Evolutionary conservation across 345 rosid genomes (phyloP), one percentile per base, ranked within the genome.

Genomic region (Limnanthes douglasii): DNA sequence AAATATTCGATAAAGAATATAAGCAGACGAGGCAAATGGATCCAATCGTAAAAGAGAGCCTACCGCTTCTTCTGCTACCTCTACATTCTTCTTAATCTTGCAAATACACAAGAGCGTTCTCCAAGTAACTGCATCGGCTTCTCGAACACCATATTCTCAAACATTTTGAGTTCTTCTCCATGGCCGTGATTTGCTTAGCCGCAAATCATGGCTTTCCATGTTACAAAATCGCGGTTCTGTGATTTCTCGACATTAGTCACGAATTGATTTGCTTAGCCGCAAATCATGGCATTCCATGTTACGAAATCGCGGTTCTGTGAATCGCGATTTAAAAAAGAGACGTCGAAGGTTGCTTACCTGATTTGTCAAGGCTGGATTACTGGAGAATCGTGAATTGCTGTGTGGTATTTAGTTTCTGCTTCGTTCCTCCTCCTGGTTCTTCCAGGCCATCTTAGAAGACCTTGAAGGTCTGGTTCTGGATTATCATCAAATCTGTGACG

Each of bases 181-280:
- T 40, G 78, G 17, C 97, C 98, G 41, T 84, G 95, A 16, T 90
- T 75, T 12, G 98, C 75, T 39, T 69, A 90, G 25, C 93, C 92
- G 18, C 82, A 68, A 38, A 90, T 72, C 95, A 90, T 70, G 37
- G 83, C 81, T 34, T 84, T 90, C 98, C 98, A 84, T 24, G 93
- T 79, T 50, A 79, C 92, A 17, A 70, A 80, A 39, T 84, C 95
- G 48, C 70, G 56, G 13, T 56, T 54, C 21, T 35, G 54, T 8
- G 98, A 59, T 65, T 64, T 83, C 31, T 76, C 82, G 41, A 90
- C 57, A 68, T 62, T 18, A 70, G 45, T 41, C 34, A 39, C 5
- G n/a, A n/a, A n/a, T n/a, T n/a, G n/a, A n/a, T n/a, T n/a, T n/a
- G n/a, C n/a, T n/a, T n/a, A n/a, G n/a, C n/a, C n/a, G n/a, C n/a